These are phyloP conservation scores for Neofusicoccum kwambonambiense DNA, from an alignment of 2,329 filamentous ascomycete species.

Conservation along the genomic window DNA sequence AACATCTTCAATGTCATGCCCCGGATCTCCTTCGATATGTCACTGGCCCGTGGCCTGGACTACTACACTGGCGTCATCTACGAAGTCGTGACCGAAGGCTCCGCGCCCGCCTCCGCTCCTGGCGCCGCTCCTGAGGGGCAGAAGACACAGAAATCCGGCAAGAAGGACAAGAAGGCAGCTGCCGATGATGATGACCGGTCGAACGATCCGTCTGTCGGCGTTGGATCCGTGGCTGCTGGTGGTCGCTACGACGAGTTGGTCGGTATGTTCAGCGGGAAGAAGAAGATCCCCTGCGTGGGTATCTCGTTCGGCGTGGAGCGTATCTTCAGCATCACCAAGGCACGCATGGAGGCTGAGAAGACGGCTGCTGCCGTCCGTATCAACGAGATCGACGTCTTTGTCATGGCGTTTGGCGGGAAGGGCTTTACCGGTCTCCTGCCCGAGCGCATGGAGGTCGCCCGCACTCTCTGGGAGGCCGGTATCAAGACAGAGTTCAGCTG, in stretches of 20 bases:
- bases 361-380: conserved; percentile 56
- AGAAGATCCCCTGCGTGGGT: conserved; percentile 82
- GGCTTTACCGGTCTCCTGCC: conserved; percentile 76
- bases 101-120: conserved; percentile 51
- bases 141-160: conserved; percentile 39
- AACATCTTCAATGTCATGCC: conserved; percentile 72
- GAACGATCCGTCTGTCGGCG: conserved; percentile 75
- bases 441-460: conserved; percentile 79
- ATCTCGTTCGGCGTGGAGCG: conserved; percentile 94
- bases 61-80: conserved; percentile 92
- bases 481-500: conserved; percentile 89
- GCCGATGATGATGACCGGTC: conserved; percentile 65
- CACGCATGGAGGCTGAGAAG: conserved; percentile 64
- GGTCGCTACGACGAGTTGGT: conserved; percentile 92
- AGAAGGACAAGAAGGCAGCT: conserved; percentile 49
- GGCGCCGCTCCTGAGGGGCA: conserved; percentile 39
- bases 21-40: conserved; percentile 83
- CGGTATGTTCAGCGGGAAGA: conserved; percentile 86
- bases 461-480: conserved; percentile 78
- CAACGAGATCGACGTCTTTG: conserved; percentile 83
- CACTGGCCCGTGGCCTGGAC: conserved; percentile 85
- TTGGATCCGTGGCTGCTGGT: conserved; percentile 85
- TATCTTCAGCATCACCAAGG: conserved; percentile 90
- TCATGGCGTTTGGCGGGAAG: conserved; percentile 93
- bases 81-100: conserved; percentile 82